A percentile compares a stretch with the other conserved stretches of the same genome.
Evolutionary conservation across 192 early-diverging fungal species (phyloP).

Genomic region (Entomortierella chlamydospora): DNA sequence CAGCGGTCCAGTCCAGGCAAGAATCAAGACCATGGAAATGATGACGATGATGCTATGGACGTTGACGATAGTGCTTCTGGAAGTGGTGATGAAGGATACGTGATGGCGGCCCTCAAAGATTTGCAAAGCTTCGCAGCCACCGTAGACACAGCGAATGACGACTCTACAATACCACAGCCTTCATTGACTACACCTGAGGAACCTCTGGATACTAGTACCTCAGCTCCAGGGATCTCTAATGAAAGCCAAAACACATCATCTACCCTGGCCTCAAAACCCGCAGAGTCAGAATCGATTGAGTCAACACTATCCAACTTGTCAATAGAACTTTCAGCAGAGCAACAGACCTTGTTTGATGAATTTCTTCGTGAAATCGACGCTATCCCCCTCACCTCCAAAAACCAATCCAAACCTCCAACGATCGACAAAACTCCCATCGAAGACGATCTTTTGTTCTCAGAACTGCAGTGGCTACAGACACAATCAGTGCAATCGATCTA

Average conservation of each 20-base stretch:
- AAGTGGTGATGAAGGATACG: slow-evolving; percentile 7
- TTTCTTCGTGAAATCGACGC: slow-evolving; percentile 28
- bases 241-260: neutral
- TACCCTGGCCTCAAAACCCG: neutral
- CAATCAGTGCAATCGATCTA: slow-evolving; percentile 30
- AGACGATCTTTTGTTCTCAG: neutral
- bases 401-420: slow-evolving; percentile 10
- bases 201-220: neutral
- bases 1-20: neutral
- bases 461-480: slow-evolving; percentile 8
- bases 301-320: neutral
- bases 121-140: slow-evolving; percentile 38
- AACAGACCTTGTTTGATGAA: slow-evolving; percentile 16
- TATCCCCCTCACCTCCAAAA: slow-evolving; percentile 16
- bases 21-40: neutral
- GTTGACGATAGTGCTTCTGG: neutral
- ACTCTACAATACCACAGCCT: neutral
- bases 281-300: neutral
- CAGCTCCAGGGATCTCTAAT: neutral
- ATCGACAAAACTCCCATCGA: neutral
- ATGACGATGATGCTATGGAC: neutral
- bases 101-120: slow-evolving; percentile 24
- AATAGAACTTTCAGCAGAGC: slow-evolving; percentile 12
- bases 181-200: neutral
- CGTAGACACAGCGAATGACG: neutral